Evolutionary conservation across 1,284 basidiomycete species (phyloP).

Genomic region (Marasmius fiardii): DNA sequence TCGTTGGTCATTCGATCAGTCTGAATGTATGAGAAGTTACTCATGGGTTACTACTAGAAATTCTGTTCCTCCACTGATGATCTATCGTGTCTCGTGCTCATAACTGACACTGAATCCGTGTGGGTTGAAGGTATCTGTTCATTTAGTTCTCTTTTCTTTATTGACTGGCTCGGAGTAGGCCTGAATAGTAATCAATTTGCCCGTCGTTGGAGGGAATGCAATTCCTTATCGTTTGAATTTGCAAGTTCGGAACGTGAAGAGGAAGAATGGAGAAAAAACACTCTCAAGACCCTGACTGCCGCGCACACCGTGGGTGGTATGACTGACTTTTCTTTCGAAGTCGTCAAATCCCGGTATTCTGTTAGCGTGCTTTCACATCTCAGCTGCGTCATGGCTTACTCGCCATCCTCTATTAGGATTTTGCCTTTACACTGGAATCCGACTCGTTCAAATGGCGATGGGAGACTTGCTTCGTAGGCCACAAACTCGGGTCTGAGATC

Average conservation of each 20-base stretch:
- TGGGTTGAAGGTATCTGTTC: slow-evolving; percentile 66
- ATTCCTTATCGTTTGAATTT: slow-evolving; percentile 30
- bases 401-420: slow-evolving; percentile 42
- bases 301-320: slow-evolving; percentile 59
- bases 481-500: slow-evolving; percentile 61
- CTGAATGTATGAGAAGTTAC: neutral
- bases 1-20: slow-evolving; percentile 45
- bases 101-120: slow-evolving; percentile 71
- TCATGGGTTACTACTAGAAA: slow-evolving; percentile 41
- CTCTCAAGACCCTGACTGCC: slow-evolving; percentile 48
- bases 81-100: slow-evolving; percentile 52
- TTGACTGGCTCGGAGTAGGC: slow-evolving; percentile 33
- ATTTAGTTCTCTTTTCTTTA: slow-evolving; percentile 12
- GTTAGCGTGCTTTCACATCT: slow-evolving; percentile 34
- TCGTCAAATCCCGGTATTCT: slow-evolving; percentile 53
- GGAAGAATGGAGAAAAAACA: slow-evolving; percentile 53
- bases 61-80: slow-evolving; percentile 53
- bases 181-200: slow-evolving; percentile 57
- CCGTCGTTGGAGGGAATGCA: slow-evolving; percentile 63
- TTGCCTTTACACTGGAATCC: slow-evolving; percentile 57
- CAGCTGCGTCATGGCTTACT: neutral
- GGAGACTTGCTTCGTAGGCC: slow-evolving; percentile 65
- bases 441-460: slow-evolving; percentile 71
- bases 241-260: slow-evolving; percentile 35
- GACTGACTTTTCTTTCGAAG: slow-evolving; percentile 53